Base-by-base conservation (phyloP, 768 basidiomycete genomes). In the Daedalea quercina region DNA sequence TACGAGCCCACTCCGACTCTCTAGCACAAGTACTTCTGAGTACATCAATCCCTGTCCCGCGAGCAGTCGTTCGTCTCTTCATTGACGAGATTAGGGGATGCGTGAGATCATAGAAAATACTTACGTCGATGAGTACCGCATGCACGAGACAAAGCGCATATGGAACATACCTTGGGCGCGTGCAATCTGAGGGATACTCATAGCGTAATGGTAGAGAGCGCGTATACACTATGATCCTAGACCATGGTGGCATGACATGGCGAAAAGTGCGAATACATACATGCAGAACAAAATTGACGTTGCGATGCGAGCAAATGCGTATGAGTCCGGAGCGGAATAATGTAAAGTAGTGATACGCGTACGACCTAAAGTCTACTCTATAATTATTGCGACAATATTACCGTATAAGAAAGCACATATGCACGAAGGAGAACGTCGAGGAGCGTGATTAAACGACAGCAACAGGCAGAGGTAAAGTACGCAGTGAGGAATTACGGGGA, bases 391-490 rank as follows among this genome's bases (percentile, higher is more conserved):
- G 26, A 26, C 25, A 28, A 42, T 42, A n/a, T 17, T 50, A 50
- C 22, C 20, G 20, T 41, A 43, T 41, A 35, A 20, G 40, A 51
- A 51, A 51, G 41, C 47, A 23, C 25, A n/a, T 17, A 3, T 50
- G 31, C n/a, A 40, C 48, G 37, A 41, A 51, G n/a, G n/a, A n/a
- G 24, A 23, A 51, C 37, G n/a, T 11, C 50, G 50, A 43, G 19
- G 41, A 51, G 50, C 50, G 22, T 25, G 24, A 51, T 13, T 40
- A 49, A 24, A 51, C 40, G 41, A 51, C 50, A 51, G 25, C 37
- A 43, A 43, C 26, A 25, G 37, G 17, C 12, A 51, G 25, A 12
- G 17, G 17, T 44, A 23, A 17, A 20, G 44, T 26, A 44, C 22
- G 41, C 22, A 34, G 31, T 40, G 9, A 49, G 35, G 41, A 13